phyloP scores from a whole-genome alignment of 1,284 basidiomycete species.

The Xanthoconium separans region DNA sequence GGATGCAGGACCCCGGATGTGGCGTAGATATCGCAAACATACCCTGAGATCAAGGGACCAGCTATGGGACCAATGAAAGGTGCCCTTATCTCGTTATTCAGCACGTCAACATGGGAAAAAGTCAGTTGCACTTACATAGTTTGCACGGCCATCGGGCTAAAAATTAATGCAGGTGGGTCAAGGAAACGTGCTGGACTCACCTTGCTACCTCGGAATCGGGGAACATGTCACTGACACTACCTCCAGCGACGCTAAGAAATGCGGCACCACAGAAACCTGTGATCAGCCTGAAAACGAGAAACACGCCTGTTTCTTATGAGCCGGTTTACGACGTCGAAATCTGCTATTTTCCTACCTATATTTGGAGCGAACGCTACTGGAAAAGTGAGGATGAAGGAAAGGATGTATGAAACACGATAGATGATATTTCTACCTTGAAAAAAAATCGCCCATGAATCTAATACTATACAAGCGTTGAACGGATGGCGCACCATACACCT shows the following conservation, averaged over 20 bases:
- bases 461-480: slow-evolving; percentile 19
- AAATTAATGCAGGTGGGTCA: slow-evolving; percentile 4
- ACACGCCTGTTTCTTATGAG: slow-evolving; percentile 33
- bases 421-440: slow-evolving; percentile 57
- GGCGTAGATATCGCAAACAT: slow-evolving; percentile 14
- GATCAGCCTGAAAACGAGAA: slow-evolving; percentile 48
- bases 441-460: slow-evolving; percentile 47
- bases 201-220: slow-evolving; percentile 59
- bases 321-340: not conserved
- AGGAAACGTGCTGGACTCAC: slow-evolving; percentile 39
- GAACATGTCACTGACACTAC: slow-evolving; percentile 77
- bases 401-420: slow-evolving; percentile 49
- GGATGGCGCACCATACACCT: slow-evolving; percentile 41
- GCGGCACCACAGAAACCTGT: slow-evolving; percentile 68
- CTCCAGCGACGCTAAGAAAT: slow-evolving; percentile 80
- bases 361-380: slow-evolving; percentile 69
- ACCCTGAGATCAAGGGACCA: slow-evolving; percentile 65
- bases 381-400: slow-evolving; percentile 56
- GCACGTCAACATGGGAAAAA: not conserved
- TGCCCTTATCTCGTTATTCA: slow-evolving; percentile 29
- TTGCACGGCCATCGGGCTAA: slow-evolving; percentile 77
- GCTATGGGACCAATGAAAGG: slow-evolving; percentile 77
- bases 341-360: slow-evolving; percentile 39
- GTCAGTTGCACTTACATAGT: slow-evolving; percentile 39
- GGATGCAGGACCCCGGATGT: not conserved